Evolutionary conservation across 345 rosid species (phyloP), one percentile per base, ranked within the genome.

Genomic region (Zanthoxylum bungeanum): DNA sequence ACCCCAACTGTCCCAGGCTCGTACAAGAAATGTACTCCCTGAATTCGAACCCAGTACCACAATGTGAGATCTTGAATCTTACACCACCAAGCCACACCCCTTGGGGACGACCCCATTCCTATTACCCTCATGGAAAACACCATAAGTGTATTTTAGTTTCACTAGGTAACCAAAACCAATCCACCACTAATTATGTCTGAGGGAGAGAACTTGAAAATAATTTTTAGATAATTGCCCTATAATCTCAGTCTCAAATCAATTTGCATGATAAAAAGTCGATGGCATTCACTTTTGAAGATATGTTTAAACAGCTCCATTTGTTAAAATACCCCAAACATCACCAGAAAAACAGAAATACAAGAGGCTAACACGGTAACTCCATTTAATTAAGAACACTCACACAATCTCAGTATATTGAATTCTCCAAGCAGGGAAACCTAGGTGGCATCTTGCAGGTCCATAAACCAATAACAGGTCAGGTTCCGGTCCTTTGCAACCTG

Each of bases 351-450:
- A 28, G 56, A 74, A 27, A 10, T 4, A 34, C 11, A 7, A 9
- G 22, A 28, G 22, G 28, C 56, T 57, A 14, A 37, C 9, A 34
- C n/a, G 22, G 22, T 25, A 58, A 34, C 60, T 53, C 27, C 8
- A 40, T 60, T 62, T 9, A 22, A 60, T 59, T 34, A 24, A 55
- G 73, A 84, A 55, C 28, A 82, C 91, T 63, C 73, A 92, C 97
- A 86, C 68, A 64, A 95, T 91, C 93, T 95, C 98, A 1, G 98
- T 87, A 62, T 91, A 95, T 67, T 87, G 88, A 62, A 93, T 80
- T 85, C 97, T 84, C 99, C 99, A 92, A 5, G 96, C 87, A 9
- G 99, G 98, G 77, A 95, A 95, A 75, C 99, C 99, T 25, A 82
- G 85, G 74, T 91, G 97, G 81, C 97, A 88, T 82, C 96, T 85